A percentile compares a stretch with the other conserved stretches of the same genome.
phyloP scores from a whole-genome alignment of 306 rosid genomes.

The Prunus dulcis region DNA sequence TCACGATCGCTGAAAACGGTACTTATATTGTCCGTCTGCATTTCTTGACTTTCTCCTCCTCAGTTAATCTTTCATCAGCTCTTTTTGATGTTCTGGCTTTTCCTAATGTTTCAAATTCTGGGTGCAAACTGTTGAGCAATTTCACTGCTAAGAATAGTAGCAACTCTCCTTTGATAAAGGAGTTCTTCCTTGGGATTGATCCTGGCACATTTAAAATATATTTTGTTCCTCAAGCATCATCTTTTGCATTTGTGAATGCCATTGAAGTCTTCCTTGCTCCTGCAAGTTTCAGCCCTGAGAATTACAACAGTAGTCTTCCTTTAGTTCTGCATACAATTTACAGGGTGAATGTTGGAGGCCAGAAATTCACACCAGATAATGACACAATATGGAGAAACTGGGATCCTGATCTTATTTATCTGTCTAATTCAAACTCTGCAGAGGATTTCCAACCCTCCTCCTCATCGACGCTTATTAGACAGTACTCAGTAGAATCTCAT shows the following conservation, averaged over 20 bases:
- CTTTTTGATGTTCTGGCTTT: conserved; percentile 37
- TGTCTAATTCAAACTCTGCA: background rate
- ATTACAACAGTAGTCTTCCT: background rate
- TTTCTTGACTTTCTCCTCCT: conserved; percentile 37
- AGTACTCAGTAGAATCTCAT: too few relatives aligned
- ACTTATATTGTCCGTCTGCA: conserved; percentile 49
- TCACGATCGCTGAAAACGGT: background rate
- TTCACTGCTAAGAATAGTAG: conserved; percentile 14
- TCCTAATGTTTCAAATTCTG: conserved; percentile 25
- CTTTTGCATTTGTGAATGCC: conserved; percentile 52
- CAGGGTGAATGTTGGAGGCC: conserved; percentile 45
- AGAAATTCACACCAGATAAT: background rate
- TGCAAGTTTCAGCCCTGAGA: background rate
- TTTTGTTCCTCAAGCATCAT: conserved; percentile 28
- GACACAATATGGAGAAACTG: conserved; percentile 28
- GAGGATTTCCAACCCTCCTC: rapidly evolving
- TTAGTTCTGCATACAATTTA: conserved; percentile 14
- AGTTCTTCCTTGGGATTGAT: conserved; percentile 23
- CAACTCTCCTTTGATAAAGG: conserved; percentile 19
- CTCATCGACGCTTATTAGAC: rapidly evolving
- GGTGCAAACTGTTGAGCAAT: conserved; percentile 28
- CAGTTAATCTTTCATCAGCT: conserved; percentile 23
- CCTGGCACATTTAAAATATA: conserved; percentile 8
- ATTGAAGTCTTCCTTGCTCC: conserved; percentile 47
- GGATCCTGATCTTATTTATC: background rate